A percentile compares a stretch with the other conserved stretches of the same genome.
phyloP scores from a whole-genome alignment of 441 rosid genomes.

The Cnidoscolus chayamansa region DNA sequence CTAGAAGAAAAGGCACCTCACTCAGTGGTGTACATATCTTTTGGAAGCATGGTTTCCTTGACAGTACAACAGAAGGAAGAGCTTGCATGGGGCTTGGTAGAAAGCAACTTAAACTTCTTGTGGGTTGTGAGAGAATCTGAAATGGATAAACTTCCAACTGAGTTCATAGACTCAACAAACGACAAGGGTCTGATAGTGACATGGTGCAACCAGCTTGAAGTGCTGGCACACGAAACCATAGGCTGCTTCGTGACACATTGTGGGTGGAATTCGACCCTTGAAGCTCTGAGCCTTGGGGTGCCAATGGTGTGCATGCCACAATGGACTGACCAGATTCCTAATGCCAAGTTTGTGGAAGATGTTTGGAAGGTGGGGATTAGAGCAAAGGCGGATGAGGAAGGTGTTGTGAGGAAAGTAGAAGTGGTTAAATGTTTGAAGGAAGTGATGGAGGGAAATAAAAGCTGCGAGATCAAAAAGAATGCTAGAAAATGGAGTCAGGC shows the following conservation, averaged over 20 bases:
- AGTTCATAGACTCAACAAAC: constrained; percentile 28
- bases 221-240: constrained; percentile 36
- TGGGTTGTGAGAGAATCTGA: constrained; percentile 49
- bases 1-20: constrained; percentile 41
- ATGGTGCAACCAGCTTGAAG: constrained; percentile 58
- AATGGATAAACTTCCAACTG: constrained; percentile 30
- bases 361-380: constrained; percentile 53
- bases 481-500: constrained; percentile 48
- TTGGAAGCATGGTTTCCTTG: constrained; percentile 55
- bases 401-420: constrained; percentile 48
- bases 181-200: constrained; percentile 36
- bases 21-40: constrained; percentile 47
- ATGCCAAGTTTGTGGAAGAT: constrained; percentile 52
- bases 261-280: constrained; percentile 60
- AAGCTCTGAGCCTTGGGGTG: constrained; percentile 51
- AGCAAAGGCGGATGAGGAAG: constrained; percentile 47
- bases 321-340: constrained; percentile 52
- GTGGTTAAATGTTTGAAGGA: constrained; percentile 50
- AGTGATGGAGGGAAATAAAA: constrained; percentile 54
- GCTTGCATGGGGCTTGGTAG: constrained; percentile 40
- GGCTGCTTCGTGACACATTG: constrained; percentile 57
- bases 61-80: constrained; percentile 38
- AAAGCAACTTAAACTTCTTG: constrained; percentile 37
- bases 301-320: constrained; percentile 53
- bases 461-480: constrained; percentile 44